Evolutionary conservation across 495 filamentous ascomycete genomes (phyloP).

Genomic region (Hypoxylon fuscum): DNA sequence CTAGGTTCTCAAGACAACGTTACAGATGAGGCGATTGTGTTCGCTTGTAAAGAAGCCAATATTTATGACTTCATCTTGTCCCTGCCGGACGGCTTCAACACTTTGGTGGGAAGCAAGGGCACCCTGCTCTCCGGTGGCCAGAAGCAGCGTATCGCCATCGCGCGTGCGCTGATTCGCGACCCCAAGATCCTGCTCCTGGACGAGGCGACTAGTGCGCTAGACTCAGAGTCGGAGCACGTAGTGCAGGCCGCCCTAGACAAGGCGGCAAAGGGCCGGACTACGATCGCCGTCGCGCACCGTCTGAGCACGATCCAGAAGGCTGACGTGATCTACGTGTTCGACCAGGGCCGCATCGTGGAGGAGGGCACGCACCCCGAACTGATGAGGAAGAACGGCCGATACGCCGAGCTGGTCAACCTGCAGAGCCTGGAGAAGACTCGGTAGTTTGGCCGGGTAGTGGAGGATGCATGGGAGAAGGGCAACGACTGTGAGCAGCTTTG

Average conservation of each 20-base stretch:
- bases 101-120: constrained; percentile 79
- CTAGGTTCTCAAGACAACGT: constrained; percentile 72
- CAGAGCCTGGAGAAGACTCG: constrained; percentile 76
- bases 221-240: constrained; percentile 83
- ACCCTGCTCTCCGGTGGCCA: constrained; percentile 83
- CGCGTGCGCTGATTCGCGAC: constrained; percentile 75
- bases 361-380: constrained; percentile 75
- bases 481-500: background rate
- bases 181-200: constrained; percentile 74
- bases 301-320: constrained; percentile 84
- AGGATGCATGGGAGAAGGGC: background rate
- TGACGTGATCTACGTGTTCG: constrained; percentile 85
- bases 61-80: constrained; percentile 87
- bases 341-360: constrained; percentile 77
- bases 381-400: constrained; percentile 71
- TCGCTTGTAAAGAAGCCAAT: constrained; percentile 86
- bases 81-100: constrained; percentile 73
- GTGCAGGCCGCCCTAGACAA: constrained; percentile 83
- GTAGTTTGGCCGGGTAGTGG: background rate
- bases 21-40: constrained; percentile 72
- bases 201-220: constrained; percentile 83
- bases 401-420: constrained; percentile 78
- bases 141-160: constrained; percentile 82
- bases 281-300: constrained; percentile 81
- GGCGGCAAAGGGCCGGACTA: constrained; percentile 77